Evolutionary conservation across 495 filamentous ascomycete genomes (phyloP), one percentile per base, ranked within the genome.

Genomic region (Aspergillus olivimuriae): DNA sequence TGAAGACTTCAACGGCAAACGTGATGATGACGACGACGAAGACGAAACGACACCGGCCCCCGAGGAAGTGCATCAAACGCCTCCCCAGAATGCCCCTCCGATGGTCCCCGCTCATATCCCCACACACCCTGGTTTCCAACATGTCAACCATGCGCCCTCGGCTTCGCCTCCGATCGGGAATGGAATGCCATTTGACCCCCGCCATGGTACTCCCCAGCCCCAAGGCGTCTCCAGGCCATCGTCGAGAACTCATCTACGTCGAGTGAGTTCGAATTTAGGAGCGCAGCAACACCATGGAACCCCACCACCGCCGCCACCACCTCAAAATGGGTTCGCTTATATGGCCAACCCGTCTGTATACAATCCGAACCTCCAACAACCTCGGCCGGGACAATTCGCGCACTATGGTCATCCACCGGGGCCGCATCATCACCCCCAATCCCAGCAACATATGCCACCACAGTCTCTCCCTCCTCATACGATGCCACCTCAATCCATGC

Each of bases 111-210:
- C 82, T 34, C 87, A 87, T 57, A 80, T 91, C 40, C 87, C 89
- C 47, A 74, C 77, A 44, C 83, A 88, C 57, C 70, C 83, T 22
- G 71, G 74, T 22, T 89, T 86, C 54, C 77, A 83, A 50, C 84
- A 90, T 53, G 81, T 97, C 47, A 76, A 89, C 59, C 82, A 92
- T 52, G 89, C 87, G 16, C 86, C 89, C 15, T 94, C 89, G 34
- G 82, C 82, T 4, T 95, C 94, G 11, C 92, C 94, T 41, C 94
- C 94, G 1, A 86, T 96, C 49, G 75, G 73, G 19, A 94, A 92
- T 59, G 86, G 85, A 34, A 74, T 85, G 39, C 75, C 77, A 6
- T 87, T 84, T 52, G 78, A 75, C 42, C 79, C 80, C 31, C 76
- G 87, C 43, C 82, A 84, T 39, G 83, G 84, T 42, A 91, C 89